These are phyloP conservation scores for Orbilia oligospora DNA, from an alignment of 2,329 filamentous ascomycete species.

Conservation along the genomic window DNA sequence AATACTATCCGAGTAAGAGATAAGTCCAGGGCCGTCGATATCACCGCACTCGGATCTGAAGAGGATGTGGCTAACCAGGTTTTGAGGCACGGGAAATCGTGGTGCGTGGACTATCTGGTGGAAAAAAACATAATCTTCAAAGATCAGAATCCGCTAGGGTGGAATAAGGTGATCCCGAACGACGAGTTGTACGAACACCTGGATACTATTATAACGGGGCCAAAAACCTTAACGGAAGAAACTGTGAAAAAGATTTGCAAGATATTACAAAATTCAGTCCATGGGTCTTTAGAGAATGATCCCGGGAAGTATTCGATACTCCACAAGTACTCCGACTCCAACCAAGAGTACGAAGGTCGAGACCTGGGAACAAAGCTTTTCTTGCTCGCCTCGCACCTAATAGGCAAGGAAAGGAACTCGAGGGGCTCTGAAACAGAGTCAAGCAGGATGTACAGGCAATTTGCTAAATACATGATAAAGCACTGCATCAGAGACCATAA, in stretches of 20 bases:
- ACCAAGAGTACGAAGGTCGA: background rate
- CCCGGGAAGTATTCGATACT: too few species aligned
- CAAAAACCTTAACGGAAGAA: too few species aligned
- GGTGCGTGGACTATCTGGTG: too few species aligned
- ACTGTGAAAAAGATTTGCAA: too few species aligned
- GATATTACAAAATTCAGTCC: too few species aligned
- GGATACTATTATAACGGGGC: too few species aligned
- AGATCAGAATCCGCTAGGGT: too few species aligned
- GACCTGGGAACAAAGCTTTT: conserved; percentile 23
- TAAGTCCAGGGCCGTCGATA: background rate
- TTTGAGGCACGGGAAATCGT: background rate
- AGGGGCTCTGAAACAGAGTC: background rate
- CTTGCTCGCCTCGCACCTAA: background rate
- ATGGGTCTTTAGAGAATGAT: too few species aligned
- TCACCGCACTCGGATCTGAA: background rate
- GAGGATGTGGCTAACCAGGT: background rate
- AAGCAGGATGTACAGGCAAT: background rate
- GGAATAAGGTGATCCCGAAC: too few species aligned
- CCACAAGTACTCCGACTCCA: conserved; percentile 7
- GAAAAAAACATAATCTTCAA: too few species aligned
- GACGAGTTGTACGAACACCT: too few species aligned
- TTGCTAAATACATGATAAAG: background rate
- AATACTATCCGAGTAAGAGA: background rate
- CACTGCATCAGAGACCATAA: conserved; percentile 1
- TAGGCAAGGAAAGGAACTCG: background rate